Base-by-base conservation (phyloP, 495 filamentous ascomycete genomes). In the Niebla homalea region DNA sequence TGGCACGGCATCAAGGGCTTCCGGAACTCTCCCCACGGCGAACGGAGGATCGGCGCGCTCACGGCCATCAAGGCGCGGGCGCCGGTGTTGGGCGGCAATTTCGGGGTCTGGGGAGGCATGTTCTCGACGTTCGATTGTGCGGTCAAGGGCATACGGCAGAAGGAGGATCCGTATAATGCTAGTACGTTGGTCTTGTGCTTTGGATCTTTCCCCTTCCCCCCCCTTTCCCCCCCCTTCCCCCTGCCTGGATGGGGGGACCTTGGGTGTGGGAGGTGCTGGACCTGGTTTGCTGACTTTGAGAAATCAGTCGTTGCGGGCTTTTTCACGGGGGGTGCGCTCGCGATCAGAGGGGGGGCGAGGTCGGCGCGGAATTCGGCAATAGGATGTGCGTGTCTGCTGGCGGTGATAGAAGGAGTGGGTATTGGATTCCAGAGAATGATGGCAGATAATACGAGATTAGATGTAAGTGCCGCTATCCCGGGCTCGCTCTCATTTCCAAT, bases 1-100 rank as follows among this genome's bases (percentile, higher is more conserved):
- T 98, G 92, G 92, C 92, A 98, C 69, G 93, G 93, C 60, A 81
- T 98, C 42, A 98, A 98, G 72, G 92, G 90, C 48, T 94, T 86
- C 73, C 70, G 90, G 41, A 94, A 94, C 74, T 79, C 75, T 51
- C 80, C 80, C 45, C 87, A 94, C 66, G 92, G 92, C 59, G 93
- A 97, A 76, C 78, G 92, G 60, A 75, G 90, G 66, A 89, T 97
- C 72, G 92, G 93, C 57, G 87, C 93, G 40, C 70, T 98, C 67
- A 96, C 93, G 57, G 92, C 92, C 26, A 89, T 98, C 70, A 98
- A 98, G 74, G 87, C 89, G 48, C 83, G 92, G 53, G 93, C 92
- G 26, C 92, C 92, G 2, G 89, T 97, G 42, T 76, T 97, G 46
- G 92, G 90, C 53, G 92, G 92, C 54, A 98, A 98, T 74, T 98